A percentile compares a stretch with the other conserved stretches of the same genome.
Evolutionary conservation across 495 filamentous ascomycete genomes (phyloP).

Genomic region (Podospora fimiseda): DNA sequence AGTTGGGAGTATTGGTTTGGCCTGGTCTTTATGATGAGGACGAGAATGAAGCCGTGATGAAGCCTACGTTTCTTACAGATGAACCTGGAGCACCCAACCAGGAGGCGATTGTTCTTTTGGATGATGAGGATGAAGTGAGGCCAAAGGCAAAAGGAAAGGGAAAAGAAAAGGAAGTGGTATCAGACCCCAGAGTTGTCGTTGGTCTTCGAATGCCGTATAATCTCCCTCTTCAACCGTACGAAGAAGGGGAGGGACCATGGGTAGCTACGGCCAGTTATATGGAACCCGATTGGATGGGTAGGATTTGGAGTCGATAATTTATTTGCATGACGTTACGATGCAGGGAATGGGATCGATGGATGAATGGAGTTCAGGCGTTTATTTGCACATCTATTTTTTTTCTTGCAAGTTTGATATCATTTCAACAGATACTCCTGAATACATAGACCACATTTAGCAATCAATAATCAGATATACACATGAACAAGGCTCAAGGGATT

Average conservation of each 20-base stretch:
- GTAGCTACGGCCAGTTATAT: slow-evolving; percentile 57
- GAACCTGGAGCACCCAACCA: neutral
- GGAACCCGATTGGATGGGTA: slow-evolving; percentile 65
- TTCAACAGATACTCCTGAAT: too few relatives aligned
- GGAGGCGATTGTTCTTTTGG: too few relatives aligned
- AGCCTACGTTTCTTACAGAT: slow-evolving; percentile 61
- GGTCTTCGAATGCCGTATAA: slow-evolving; percentile 74
- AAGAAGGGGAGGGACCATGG: slow-evolving; percentile 64
- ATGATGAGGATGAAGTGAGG: slow-evolving; percentile 4
- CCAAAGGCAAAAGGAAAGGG: neutral
- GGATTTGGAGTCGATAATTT: too few relatives aligned
- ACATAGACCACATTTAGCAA: too few relatives aligned
- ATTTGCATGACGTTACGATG: too few relatives aligned
- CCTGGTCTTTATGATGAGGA: slow-evolving; percentile 70
- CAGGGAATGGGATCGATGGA: too few relatives aligned
- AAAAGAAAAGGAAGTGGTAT: neutral
- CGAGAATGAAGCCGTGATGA: slow-evolving; percentile 51
- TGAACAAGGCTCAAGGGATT: too few relatives aligned
- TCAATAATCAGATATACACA: too few relatives aligned
- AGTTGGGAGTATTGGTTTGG: slow-evolving; percentile 82
- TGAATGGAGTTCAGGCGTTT: too few relatives aligned
- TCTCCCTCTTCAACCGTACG: slow-evolving; percentile 65
- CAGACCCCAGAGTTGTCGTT: neutral
- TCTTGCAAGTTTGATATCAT: too few relatives aligned
- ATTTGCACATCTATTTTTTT: too few relatives aligned